Base-by-base conservation (phyloP, 1,284 basidiomycete species). In the Rhodotorula sp. region DNA sequence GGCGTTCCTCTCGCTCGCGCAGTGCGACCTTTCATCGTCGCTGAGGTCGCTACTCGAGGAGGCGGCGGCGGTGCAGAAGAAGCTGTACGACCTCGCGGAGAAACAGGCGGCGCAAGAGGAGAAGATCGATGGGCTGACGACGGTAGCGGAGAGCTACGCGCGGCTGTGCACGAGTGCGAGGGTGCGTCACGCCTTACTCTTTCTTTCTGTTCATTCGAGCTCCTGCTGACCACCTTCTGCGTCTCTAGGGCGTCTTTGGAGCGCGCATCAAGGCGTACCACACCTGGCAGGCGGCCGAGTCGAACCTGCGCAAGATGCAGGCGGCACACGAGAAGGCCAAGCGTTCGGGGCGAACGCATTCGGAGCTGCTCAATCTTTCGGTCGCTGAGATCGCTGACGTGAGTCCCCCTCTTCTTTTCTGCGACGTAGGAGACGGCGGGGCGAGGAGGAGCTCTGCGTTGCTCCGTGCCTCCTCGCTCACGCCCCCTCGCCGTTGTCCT, bases 91-190 rank as follows among this genome's bases (percentile, higher is more conserved):
- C n/a, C 58, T 79, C 15, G 69, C 67, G 21, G 71, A 78, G 62
- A 54, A 64, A 36, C 78, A 79, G 64, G 65, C 57, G 10, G 60
- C 56, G 22, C 68, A 69, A 21, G 78, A 79, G 27, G 78, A 79
- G 59, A 66, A 69, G 32, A 67, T 76, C 10, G 75, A 69, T 6
- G 73, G 72, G 1, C 59, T 79, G 25, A 54, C 72, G 46, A 74
- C 60, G 71, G 77, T 81, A 85, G 90, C 88, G 57, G 94, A 98
- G 79, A 95, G 97, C 82, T 98, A 98, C 81, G 88, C 94, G 39
- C 86, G 96, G 57, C 85, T 97, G 61, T 94, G 97, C 71, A 90
- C 88, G 71, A 93, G 91, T 70, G 94, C 97, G 63, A 86, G 94
- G 77, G 91, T 93, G 79, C 71, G 89, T 83, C n/a, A 6, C 44